Evolutionary conservation across 1,284 basidiomycete species (phyloP), one percentile per base, ranked within the genome.

Genomic region (Salmacisia buchloeana): DNA sequence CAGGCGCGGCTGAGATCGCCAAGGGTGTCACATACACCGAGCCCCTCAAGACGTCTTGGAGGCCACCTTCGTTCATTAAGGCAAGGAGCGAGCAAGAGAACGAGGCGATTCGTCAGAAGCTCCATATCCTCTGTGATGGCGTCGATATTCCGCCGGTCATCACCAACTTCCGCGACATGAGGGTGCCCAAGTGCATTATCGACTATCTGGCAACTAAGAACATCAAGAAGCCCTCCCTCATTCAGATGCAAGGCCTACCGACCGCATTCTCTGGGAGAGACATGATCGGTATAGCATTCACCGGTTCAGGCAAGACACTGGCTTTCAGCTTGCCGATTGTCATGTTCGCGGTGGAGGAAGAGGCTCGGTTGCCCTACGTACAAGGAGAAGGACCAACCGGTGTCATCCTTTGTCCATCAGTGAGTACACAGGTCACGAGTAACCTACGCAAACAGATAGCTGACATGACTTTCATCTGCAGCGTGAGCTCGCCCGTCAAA

Each of bases 151-250:
- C 94, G 5, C 92, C 93, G 23, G 91, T 94, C 1, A 96, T 97
- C 62, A 88, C 92, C 66, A 87, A 90, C 72, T 98, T 98, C 81
- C 84, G 84, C 88, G 96, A 98, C 80, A 99, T 99, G 96, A 97
- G 97, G 84, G 87, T 99, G 9, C 96, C 94, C 2, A 84, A 85
- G 36, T 85, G 88, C 6, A 86, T 98, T 27, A 82, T 98, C 35
- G 85, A 89, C 62, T 89, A 90, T 79, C 85, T 99, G 54, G 88
- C 87, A 77, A 84, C 86, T 36, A 77, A 79, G 59, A 88, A 90
- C 54, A 98, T 99, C 76, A 84, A 85, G 29, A 84, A 82, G 35
- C 96, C 96, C 0, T 94, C 96, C 0, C 94, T 94, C 1, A 98
- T 98, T 74, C 96, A 99, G 79, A 85, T 97, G 57, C 96, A 98